A percentile compares a stretch with the other conserved stretches of the same genome.
These are phyloP conservation scores for Sporothrix humicola DNA, from an alignment of 2,329 filamentous ascomycete species.

Conservation along the genomic window DNA sequence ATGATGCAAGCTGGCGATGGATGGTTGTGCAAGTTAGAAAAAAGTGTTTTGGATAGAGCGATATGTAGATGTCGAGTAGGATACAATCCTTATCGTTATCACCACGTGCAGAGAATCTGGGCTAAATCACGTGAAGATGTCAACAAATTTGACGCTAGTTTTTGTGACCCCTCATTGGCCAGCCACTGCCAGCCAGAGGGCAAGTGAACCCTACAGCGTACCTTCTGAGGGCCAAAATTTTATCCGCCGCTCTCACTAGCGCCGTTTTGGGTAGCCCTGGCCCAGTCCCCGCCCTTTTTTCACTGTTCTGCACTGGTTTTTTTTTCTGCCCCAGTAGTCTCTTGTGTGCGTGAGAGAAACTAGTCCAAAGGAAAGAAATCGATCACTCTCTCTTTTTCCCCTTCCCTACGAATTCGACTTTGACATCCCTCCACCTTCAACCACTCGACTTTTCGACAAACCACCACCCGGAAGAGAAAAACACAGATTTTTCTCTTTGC, in stretches of 20 bases:
- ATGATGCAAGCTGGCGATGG: neutral
- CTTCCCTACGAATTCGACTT: constrained; percentile 13
- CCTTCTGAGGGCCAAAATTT: constrained; percentile 6
- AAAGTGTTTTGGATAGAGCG: neutral
- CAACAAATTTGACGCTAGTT: neutral
- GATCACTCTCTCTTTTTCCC: constrained; percentile 23
- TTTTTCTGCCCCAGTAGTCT: constrained; percentile 7
- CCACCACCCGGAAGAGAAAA: constrained; percentile 35
- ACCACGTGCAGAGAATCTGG: neutral
- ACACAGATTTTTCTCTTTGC: constrained; percentile 27
- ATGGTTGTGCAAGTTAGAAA: too few species aligned
- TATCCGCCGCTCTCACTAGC: constrained; percentile 24
- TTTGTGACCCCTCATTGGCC: constrained; percentile 8
- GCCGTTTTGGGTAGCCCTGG: constrained; percentile 19
- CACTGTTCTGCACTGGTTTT: constrained; percentile 18
- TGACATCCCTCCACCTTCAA: constrained; percentile 28
- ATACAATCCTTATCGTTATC: neutral
- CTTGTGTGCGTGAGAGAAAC: constrained; percentile 21
- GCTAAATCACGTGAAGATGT: neutral
- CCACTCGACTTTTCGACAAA: constrained; percentile 28
- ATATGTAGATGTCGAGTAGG: neutral
- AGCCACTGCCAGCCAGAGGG: neutral
- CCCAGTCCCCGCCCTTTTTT: neutral
- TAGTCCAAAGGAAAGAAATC: constrained; percentile 23
- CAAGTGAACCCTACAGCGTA: constrained; percentile 30